Evolutionary conservation across 257 asterid genomes (phyloP), one percentile per base, ranked within the genome.

Genomic region (Eucommia ulmoides): DNA sequence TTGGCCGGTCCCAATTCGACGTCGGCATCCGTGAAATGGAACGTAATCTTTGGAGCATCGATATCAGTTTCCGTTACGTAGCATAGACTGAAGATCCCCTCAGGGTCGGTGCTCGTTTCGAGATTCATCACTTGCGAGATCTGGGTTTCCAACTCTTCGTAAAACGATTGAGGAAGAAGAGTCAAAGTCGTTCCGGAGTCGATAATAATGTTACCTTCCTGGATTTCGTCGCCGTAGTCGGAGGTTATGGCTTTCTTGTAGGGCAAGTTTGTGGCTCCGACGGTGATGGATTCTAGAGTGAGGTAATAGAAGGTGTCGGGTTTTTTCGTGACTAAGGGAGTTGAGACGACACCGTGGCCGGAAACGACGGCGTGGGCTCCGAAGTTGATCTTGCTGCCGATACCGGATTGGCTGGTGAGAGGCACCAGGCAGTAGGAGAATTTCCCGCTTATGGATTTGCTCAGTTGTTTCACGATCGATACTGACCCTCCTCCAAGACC

Each of bases 391-490:
- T 60, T 80, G 16, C 93, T 76, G 0, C 81, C 50, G 24, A 26
- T 46, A 4, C 53, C 17, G 1, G 18, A 53, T 21, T 19, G 56
- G 0, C 38, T 20, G 0, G 20, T 3, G 0, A 17, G 6, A 0
- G 84, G 81, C 10, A 69, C 73, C 21, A 87, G 71, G 54, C 96
- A 87, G 0, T 83, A 83, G 0, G 93, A 87, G 49, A 87, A 87
- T 29, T 68, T 78, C 1, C 76, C 81, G 7, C 54, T 51, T 3
- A 71, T 65, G 1, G 57, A 45, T 10, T 73, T 19, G 33, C 65
- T 54, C 22, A 83, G 45, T 14, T 38, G 45, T 38, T 16, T 10
- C 12, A 38, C n/a, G 45, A 38, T 16, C 4, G 45, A 38, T 38
- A 38, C 5, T 14, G 45, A 19, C 2, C 45, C 45, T 0, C 45